A percentile compares a stretch with the other conserved stretches of the same genome.
These are phyloP conservation scores for Inga laurina DNA, from an alignment of 306 rosid species.

Conservation along the genomic window DNA sequence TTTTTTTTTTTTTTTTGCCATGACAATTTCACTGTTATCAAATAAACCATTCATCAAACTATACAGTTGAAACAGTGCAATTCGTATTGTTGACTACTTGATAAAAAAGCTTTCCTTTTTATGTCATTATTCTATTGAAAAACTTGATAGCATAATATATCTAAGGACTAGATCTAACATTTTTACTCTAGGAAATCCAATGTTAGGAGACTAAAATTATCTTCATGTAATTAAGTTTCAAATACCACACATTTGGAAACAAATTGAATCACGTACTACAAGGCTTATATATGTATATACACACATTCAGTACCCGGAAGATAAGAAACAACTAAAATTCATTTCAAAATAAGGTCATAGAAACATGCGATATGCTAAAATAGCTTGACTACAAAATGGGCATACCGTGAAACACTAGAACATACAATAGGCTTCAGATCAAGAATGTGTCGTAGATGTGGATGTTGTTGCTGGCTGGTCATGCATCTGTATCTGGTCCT, in stretches of 20 bases:
- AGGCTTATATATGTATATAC: not conserved
- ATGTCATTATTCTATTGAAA: not conserved
- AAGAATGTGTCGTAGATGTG: not conserved
- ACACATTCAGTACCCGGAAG: not conserved
- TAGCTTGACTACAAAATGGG: not conserved
- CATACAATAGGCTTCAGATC: not conserved
- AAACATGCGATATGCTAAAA: not conserved
- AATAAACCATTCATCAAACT: not conserved
- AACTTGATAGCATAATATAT: not conserved
- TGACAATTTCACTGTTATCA: not conserved
- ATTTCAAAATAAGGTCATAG: slow-evolving; percentile 10
- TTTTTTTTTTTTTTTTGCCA: no score
- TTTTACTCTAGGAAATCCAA: not conserved
- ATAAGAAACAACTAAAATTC: not conserved
- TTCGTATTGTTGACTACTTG: not conserved
- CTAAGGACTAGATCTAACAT: not conserved
- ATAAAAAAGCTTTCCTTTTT: not conserved
- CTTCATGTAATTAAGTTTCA: not conserved
- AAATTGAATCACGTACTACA: slow-evolving; percentile 1
- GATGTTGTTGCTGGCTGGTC: slow-evolving; percentile 29
- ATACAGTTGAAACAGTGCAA: not conserved
- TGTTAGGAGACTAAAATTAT: not conserved
- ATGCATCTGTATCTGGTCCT: slow-evolving; percentile 21
- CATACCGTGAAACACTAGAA: slow-evolving; percentile 1
- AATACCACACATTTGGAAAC: not conserved